Percentiles rank a stretch among this genome's conserved stretches.
phyloP scores from a whole-genome alignment of 163 green algal genomes.

The Picocystis sp. region DNA sequence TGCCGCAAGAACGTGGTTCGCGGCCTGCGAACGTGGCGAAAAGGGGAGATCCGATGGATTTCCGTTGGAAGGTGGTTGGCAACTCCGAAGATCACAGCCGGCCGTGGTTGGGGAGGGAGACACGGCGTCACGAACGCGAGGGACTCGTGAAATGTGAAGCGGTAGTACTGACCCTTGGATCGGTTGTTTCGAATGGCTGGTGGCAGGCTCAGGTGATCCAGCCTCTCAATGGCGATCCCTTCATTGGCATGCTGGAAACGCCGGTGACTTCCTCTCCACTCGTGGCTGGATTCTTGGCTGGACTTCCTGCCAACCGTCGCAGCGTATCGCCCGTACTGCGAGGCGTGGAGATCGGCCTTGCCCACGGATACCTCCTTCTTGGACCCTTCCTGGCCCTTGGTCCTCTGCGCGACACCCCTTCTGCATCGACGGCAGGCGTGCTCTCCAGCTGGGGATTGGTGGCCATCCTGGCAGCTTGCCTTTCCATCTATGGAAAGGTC shows the following conservation, averaged over 20 bases:
- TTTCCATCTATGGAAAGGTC: constrained; percentile 77
- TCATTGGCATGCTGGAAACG: constrained; percentile 76
- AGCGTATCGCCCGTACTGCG: constrained; percentile 80
- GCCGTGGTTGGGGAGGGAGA: too few relatives aligned
- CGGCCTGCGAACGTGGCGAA: too few relatives aligned
- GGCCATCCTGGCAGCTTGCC: constrained; percentile 72
- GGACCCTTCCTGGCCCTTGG: constrained; percentile 67
- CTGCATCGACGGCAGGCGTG: constrained; percentile 42
- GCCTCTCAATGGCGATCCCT: constrained; percentile 79
- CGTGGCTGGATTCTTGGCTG: constrained; percentile 72
- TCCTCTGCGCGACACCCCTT: constrained; percentile 58
- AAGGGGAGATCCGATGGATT: too few relatives aligned
- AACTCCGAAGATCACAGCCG: too few relatives aligned
- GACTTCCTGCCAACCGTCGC: constrained; percentile 79
- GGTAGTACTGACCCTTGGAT: too few relatives aligned
- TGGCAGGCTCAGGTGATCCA: constrained; percentile 13
- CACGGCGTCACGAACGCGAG: too few relatives aligned
- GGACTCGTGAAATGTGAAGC: too few relatives aligned
- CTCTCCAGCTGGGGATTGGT: constrained; percentile 75
- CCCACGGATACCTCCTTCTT: constrained; percentile 81
- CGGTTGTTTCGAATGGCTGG: too few relatives aligned
- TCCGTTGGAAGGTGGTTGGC: too few relatives aligned
- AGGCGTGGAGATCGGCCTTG: constrained; percentile 90
- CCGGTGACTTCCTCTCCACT: constrained; percentile 82
- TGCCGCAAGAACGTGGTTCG: too few relatives aligned